Base-by-base conservation (phyloP, 495 filamentous ascomycete species). In the Podospora appendiculata region DNA sequence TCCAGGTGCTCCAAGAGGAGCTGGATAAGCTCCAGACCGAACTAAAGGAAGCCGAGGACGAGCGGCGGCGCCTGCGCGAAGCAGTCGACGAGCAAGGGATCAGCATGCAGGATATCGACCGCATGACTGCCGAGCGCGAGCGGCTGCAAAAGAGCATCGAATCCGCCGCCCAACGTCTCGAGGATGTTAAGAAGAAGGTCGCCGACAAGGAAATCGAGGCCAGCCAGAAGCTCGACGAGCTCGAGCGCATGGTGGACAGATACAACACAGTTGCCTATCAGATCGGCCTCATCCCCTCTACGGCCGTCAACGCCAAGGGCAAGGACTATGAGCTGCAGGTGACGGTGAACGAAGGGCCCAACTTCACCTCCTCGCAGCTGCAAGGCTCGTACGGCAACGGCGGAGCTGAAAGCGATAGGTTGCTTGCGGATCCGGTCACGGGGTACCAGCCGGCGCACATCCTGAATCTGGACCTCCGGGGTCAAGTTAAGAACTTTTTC, bases 261-360 rank as follows among this genome's bases (percentile, higher is more conserved):
- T 97, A 94, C 79, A 97, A 97, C 70, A 89, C 87, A 4, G 75
- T 95, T 2, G 93, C 88, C 14, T 97, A 97, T 65, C 87, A 96
- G 55, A 90, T 89, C 48, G 92, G 87, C 52, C 75, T 97, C 54
- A 92, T 95, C 40, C 93, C 93, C 2, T 66, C 83, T 4, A 84
- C 87, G 3, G 89, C 93, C 0, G 76, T 79, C 43, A 95, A 96
- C 58, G 90, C 93, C 41, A 88, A 88, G 61, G 89, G 87, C 36
- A 70, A 81, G 41, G 79, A 94, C 41, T 95, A 84, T 66, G 93
- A 99, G 70, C 79, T 98, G 34, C 70, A 75, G 36, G 78, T 95
- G 2, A 80, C 78, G 4, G 74, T 84, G 16, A 82, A 84, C 60
- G 72, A 76, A 11, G 83, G 85, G 9, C 82, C 86, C 17, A 86